A percentile compares a stretch with the other conserved stretches of the same genome.
phyloP scores from a whole-genome alignment of 164 flowering plant species.

The Macadamia integrifolia region DNA sequence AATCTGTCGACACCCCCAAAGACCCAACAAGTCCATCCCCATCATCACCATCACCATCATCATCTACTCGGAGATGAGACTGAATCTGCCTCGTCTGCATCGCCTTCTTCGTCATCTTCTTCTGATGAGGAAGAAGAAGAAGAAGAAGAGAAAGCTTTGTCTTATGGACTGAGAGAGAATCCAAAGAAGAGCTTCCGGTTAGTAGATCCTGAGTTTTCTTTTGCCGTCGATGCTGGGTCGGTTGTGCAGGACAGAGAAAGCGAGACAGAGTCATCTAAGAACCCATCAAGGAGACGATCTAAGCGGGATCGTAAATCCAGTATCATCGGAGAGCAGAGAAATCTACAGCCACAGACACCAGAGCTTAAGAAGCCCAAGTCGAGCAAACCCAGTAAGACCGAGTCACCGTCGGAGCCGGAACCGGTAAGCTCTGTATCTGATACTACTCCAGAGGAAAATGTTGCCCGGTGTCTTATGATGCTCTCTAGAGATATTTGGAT shows the following conservation, averaged over 20 bases:
- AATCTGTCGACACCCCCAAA: conserved; percentile 24
- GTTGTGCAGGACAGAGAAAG: conserved; percentile 47
- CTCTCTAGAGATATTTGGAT: conserved; percentile 59
- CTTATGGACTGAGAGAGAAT: conserved; percentile 19
- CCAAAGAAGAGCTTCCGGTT: conserved; percentile 29
- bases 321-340: background rate
- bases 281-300: conserved; percentile 38
- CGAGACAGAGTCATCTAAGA: conserved; percentile 58
- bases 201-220: conserved; percentile 36
- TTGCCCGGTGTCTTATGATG: conserved; percentile 68
- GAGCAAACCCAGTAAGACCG: conserved; percentile 13
- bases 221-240: conserved; percentile 26
- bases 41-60: too few species aligned
- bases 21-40: conserved; percentile 5
- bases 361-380: conserved; percentile 16
- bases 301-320: conserved; percentile 30
- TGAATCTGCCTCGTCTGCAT: conserved; percentile 20
- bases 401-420: conserved; percentile 37
- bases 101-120: conserved; percentile 16
- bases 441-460: conserved; percentile 52
- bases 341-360: conserved; percentile 4
- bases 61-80: background rate
- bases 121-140: conserved; percentile 14
- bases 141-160: conserved; percentile 16
- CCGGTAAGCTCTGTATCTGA: conserved; percentile 59